These are phyloP conservation scores for Leonotis leonurus DNA, from an alignment of 257 asterid genomes.

Conservation along the genomic window DNA sequence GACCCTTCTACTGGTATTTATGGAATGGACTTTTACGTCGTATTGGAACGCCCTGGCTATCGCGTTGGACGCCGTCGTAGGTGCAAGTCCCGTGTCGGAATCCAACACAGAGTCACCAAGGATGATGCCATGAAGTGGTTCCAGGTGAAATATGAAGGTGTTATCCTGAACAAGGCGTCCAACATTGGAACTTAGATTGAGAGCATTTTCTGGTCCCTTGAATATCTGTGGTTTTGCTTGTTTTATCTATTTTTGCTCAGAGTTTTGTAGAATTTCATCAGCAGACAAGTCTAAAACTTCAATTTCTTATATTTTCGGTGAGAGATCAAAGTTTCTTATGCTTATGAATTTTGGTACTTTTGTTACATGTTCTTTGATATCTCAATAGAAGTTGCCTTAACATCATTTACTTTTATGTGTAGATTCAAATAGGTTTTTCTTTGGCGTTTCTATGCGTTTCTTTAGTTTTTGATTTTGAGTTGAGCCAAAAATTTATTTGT, in stretches of 20 bases:
- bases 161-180: slow-evolving; percentile 41
- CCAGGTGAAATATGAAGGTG: slow-evolving; percentile 42
- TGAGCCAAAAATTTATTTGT: too few relatives aligned
- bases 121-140: slow-evolving; percentile 45
- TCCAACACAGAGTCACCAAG: slow-evolving; percentile 43
- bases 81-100: slow-evolving; percentile 47
- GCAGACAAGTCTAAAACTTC: slow-evolving; percentile 8
- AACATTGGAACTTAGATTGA: slow-evolving; percentile 22
- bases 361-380: background rate
- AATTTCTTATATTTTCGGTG: background rate
- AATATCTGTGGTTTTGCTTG: background rate
- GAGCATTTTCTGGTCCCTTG: background rate
- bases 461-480: too few relatives aligned
- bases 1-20: slow-evolving; percentile 47
- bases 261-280: slow-evolving; percentile 26
- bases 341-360: background rate
- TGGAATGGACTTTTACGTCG: slow-evolving; percentile 42
- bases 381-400: background rate
- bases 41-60: slow-evolving; percentile 43
- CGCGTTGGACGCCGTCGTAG: slow-evolving; percentile 48
- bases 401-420: background rate
- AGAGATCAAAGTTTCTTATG: background rate
- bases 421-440: too few relatives aligned
- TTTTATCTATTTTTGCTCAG: background rate
- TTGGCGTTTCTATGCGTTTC: too few relatives aligned